Percentiles rank a stretch among this genome's conserved stretches.
Evolutionary conservation across 805 yeast genomes (phyloP).

Genomic region (Cyberlindnera xishuangbannaensis): DNA sequence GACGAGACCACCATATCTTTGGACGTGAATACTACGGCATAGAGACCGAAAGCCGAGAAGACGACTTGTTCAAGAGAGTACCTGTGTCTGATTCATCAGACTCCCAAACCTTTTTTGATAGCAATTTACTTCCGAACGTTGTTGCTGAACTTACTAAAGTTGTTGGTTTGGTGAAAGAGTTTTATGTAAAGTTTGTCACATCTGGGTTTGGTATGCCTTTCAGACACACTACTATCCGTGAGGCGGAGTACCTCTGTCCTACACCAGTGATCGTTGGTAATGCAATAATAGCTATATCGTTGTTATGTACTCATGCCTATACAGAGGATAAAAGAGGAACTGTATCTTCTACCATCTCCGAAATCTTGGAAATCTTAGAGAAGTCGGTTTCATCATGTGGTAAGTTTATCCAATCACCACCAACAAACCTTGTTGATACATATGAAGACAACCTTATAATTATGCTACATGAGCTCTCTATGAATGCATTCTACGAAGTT

Average conservation of each 20-base stretch:
- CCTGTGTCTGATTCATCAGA: slow-evolving; percentile 3
- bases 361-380: slow-evolving; percentile 54
- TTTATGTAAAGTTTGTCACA: slow-evolving; percentile 17
- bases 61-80: slow-evolving; percentile 10
- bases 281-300: slow-evolving; percentile 54
- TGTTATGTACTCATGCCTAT: slow-evolving; percentile 52
- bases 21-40: slow-evolving; percentile 28
- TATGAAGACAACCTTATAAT: slow-evolving; percentile 39
- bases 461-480: slow-evolving; percentile 55
- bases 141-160: slow-evolving; percentile 8
- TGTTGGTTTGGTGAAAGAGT: slow-evolving; percentile 5
- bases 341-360: slow-evolving; percentile 50
- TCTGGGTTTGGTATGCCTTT: slow-evolving; percentile 27
- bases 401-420: slow-evolving; percentile 36
- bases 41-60: slow-evolving; percentile 11
- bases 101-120: slow-evolving; percentile 16
- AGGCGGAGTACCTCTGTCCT: slow-evolving; percentile 55
- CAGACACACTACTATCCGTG: slow-evolving; percentile 29
- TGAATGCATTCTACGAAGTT: slow-evolving; percentile 58
- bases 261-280: slow-evolving; percentile 62
- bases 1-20: slow-evolving; percentile 25
- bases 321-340: slow-evolving; percentile 57
- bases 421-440: slow-evolving; percentile 16
- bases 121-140: slow-evolving; percentile 13
- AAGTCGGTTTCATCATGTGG: slow-evolving; percentile 52